phyloP scores from a whole-genome alignment of 495 filamentous ascomycete genomes.

The Xylaria bambusicola region DNA sequence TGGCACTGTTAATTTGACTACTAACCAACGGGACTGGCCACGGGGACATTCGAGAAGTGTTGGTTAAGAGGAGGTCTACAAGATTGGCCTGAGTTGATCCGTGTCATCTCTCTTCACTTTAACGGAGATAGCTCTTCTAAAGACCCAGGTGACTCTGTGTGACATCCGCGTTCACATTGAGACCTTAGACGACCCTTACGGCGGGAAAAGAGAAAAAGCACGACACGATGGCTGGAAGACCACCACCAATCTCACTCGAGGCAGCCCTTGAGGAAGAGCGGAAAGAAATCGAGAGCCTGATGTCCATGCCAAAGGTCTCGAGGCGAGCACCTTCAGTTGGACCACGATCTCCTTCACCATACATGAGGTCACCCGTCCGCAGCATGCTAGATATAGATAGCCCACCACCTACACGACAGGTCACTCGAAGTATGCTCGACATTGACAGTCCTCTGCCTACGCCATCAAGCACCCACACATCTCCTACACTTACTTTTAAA shows the following conservation, averaged over 20 bases:
- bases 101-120: background rate
- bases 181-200: no score
- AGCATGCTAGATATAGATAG: constrained; percentile 57
- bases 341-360: constrained; percentile 49
- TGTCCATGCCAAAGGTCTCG: constrained; percentile 41
- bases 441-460: constrained; percentile 40
- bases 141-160: background rate
- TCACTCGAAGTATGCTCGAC: constrained; percentile 63
- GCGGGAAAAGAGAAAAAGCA: background rate
- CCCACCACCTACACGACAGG: constrained; percentile 40
- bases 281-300: constrained; percentile 65
- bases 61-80: background rate
- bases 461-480: constrained; percentile 40
- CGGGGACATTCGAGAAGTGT: background rate
- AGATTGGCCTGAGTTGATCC: background rate
- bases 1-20: background rate
- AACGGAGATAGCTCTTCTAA: no score
- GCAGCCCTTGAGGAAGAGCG: constrained; percentile 72
- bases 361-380: constrained; percentile 54
- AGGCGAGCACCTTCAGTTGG: constrained; percentile 39
- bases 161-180: no score
- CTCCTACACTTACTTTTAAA: constrained; percentile 41
- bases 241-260: constrained; percentile 62
- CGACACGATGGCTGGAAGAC: constrained; percentile 27
- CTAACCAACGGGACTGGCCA: constrained; percentile 7